Conservation (phyloP, 140 eudicot genomes). For the Anethum foeniculum region DNA sequence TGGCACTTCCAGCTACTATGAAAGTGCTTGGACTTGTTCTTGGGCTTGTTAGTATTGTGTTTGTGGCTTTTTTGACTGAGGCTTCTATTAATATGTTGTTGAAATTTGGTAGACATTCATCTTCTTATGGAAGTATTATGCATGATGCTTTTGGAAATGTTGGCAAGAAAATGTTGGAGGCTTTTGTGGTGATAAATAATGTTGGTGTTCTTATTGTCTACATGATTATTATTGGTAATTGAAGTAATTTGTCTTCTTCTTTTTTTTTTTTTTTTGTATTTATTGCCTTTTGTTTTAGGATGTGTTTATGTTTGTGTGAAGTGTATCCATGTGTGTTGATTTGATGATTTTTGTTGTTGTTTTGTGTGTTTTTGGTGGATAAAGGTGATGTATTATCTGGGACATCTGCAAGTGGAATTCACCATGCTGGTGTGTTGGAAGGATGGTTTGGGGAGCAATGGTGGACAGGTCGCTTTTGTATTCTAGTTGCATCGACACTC, state of each 20-base stretch:
- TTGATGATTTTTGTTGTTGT: neutral
- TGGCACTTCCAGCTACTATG: slow-evolving; percentile 90
- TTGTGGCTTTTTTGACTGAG: slow-evolving; percentile 57
- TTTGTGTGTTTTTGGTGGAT: slow-evolving; percentile 1
- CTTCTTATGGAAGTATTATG: slow-evolving; percentile 67
- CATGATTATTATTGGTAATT: slow-evolving; percentile 76
- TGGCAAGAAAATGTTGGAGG: slow-evolving; percentile 47
- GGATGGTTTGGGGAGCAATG: slow-evolving; percentile 85
- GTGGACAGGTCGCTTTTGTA: slow-evolving; percentile 63
- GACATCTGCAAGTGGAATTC: slow-evolving; percentile 45
- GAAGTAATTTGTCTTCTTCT: neutral
- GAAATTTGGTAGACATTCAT: slow-evolving; percentile 30
- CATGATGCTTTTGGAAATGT: slow-evolving; percentile 58
- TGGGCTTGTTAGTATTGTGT: slow-evolving; percentile 38
- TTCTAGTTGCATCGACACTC: slow-evolving; percentile 46
- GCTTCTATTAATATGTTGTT: slow-evolving; percentile 43
- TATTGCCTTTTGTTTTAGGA: neutral
- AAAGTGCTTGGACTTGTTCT: slow-evolving; percentile 67
- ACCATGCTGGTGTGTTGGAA: slow-evolving; percentile 71
- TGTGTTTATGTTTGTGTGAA: neutral
- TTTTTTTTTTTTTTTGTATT: neutral
- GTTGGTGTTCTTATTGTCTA: slow-evolving; percentile 64
- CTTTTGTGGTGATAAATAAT: slow-evolving; percentile 59
- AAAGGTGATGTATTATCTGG: slow-evolving; percentile 89
- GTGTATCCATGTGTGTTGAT: neutral